Evolutionary conservation across 2,329 filamentous ascomycete genomes (phyloP).

Genomic region (Canariomyces notabilis): DNA sequence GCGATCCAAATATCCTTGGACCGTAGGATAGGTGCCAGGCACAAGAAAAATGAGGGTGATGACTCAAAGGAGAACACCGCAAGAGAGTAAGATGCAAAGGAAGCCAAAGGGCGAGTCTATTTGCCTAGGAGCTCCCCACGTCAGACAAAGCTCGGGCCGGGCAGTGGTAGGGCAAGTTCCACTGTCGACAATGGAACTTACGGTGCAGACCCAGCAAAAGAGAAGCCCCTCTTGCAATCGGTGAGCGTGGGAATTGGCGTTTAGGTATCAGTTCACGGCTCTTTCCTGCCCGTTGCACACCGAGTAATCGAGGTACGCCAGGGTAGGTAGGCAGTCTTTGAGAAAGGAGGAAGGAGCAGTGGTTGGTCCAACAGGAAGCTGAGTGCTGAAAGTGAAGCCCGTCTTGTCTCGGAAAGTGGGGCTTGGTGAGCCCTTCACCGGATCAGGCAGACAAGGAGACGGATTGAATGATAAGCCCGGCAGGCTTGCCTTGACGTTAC

Average conservation of each 20-base stretch:
- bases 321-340: neutral
- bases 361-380: neutral
- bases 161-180: no score
- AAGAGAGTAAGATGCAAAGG: no score
- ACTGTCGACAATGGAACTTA: neutral
- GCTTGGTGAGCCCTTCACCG: neutral
- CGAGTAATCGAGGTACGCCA: no score
- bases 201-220: neutral
- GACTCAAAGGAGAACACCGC: neutral
- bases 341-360: neutral
- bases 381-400: neutral
- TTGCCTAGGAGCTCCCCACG: neutral
- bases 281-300: no score
- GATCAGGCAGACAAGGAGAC: neutral
- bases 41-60: neutral
- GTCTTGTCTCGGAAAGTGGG: neutral
- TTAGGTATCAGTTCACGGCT: no score
- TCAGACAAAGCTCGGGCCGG: constrained; percentile 13
- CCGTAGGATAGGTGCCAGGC: neutral
- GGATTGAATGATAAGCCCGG: neutral
- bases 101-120: neutral
- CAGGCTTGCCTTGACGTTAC: neutral
- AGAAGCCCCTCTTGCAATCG: neutral
- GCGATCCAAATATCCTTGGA: neutral
- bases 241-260: neutral